Evolutionary conservation across 805 yeast species (phyloP).

Genomic region (Yamadazyma endophytica): DNA sequence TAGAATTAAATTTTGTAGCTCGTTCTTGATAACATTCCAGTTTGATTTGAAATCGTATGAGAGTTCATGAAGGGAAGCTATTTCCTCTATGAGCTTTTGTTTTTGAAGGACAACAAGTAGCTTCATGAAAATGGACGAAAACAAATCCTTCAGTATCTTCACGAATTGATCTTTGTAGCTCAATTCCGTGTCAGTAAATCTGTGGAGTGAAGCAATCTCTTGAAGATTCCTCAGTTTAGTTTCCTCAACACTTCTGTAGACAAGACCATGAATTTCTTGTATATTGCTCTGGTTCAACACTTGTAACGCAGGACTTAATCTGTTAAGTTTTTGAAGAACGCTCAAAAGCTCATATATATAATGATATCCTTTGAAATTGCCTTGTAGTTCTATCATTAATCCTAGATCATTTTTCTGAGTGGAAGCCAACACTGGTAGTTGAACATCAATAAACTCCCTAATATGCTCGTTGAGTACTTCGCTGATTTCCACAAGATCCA

Average conservation of each 20-base stretch:
- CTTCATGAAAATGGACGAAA: slow-evolving; percentile 65
- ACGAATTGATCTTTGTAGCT: slow-evolving; percentile 46
- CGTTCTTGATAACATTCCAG: slow-evolving; percentile 32
- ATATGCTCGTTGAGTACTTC: slow-evolving; percentile 27
- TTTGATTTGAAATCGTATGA: slow-evolving; percentile 17
- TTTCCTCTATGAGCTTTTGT: slow-evolving; percentile 62
- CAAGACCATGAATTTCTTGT: slow-evolving; percentile 60
- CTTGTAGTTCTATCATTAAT: slow-evolving; percentile 22
- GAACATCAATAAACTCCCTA: slow-evolving; percentile 23
- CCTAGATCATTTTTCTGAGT: slow-evolving; percentile 5
- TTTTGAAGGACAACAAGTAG: slow-evolving; percentile 61
- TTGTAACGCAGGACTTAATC: slow-evolving; percentile 55
- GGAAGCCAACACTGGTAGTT: slow-evolving; percentile 22
- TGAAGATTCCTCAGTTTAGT: slow-evolving; percentile 51
- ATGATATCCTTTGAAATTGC: slow-evolving; percentile 13
- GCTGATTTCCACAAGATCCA: slow-evolving; percentile 52
- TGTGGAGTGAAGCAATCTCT: slow-evolving; percentile 23
- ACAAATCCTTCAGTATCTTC: slow-evolving; percentile 61
- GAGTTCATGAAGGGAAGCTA: slow-evolving; percentile 15
- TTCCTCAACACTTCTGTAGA: slow-evolving; percentile 62
- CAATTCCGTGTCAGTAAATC: slow-evolving; percentile 27
- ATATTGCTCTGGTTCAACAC: slow-evolving; percentile 51
- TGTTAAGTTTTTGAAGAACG: slow-evolving; percentile 57
- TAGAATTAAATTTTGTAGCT: slow-evolving; percentile 25
- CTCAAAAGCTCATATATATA: slow-evolving; percentile 52